Evolutionary conservation across 345 rosid genomes (phyloP).

Genomic region (Moricandia moricandioides): DNA sequence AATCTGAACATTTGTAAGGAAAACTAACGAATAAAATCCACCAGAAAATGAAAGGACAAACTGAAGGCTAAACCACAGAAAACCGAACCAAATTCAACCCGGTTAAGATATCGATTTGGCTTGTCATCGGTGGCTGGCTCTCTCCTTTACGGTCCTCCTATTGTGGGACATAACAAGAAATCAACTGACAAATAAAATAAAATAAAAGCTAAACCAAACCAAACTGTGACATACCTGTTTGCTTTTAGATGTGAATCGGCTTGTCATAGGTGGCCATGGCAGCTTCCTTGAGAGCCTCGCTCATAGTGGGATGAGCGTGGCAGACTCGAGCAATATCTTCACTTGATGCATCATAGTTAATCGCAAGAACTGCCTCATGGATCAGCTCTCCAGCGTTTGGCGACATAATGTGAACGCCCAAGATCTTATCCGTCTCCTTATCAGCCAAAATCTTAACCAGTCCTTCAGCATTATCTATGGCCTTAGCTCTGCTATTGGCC

Average conservation of each 20-base stretch:
- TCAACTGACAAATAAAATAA: not conserved
- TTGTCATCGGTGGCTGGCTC: constrained; percentile 11
- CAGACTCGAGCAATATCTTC: constrained; percentile 95
- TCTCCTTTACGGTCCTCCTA: constrained; percentile 16
- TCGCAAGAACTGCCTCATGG: constrained; percentile 80
- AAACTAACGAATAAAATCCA: constrained; percentile 20
- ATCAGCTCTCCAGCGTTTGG: constrained; percentile 88
- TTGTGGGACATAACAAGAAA: not conserved
- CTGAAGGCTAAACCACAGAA: constrained; percentile 27
- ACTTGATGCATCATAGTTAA: constrained; percentile 71
- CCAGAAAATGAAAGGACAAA: constrained; percentile 8
- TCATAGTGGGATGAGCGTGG: constrained; percentile 99
- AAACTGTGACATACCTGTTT: constrained; percentile 20
- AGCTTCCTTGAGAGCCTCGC: constrained; percentile 99
- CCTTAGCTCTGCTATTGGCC: constrained; percentile 98
- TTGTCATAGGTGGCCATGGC: constrained; percentile 99
- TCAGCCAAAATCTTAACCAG: constrained; percentile 77
- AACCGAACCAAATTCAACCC: constrained; percentile 18
- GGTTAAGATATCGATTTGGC: constrained; percentile 22
- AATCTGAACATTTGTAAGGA: constrained; percentile 23
- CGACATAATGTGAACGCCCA: constrained; percentile 89
- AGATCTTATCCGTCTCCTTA: constrained; percentile 75
- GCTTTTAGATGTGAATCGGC: constrained; percentile 75
- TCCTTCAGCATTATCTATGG: constrained; percentile 89
- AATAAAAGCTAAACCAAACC: not conserved